Conservation (phyloP, 495 filamentous ascomycete genomes). For the Penicillium daleae region DNA sequence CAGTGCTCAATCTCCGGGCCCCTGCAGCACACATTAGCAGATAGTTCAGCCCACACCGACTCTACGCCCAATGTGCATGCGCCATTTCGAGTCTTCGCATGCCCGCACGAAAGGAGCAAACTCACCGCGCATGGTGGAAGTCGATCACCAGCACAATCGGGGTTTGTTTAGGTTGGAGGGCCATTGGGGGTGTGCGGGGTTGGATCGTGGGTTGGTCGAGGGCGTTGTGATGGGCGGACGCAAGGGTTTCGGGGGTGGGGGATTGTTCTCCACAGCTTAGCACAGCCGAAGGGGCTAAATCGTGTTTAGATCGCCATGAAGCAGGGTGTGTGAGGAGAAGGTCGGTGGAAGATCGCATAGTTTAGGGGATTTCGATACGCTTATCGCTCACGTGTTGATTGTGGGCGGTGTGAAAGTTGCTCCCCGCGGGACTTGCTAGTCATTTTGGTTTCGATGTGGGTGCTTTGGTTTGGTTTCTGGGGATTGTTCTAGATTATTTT, state of each 20-base stretch:
- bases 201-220: not conserved
- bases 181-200: constrained; percentile 35
- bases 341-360: constrained; percentile 19
- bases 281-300: constrained; percentile 15
- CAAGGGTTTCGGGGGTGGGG: constrained; percentile 14
- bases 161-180: constrained; percentile 39
- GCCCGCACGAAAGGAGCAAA: constrained; percentile 3
- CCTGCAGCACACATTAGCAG: constrained; percentile 44
- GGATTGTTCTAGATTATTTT: not conserved
- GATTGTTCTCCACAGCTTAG: constrained; percentile 14
- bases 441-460: not conserved
- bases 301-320: constrained; percentile 20
- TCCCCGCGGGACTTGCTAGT: constrained; percentile 10
- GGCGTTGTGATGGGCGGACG: constrained; percentile 1
- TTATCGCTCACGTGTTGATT: constrained; percentile 37
- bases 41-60: constrained; percentile 5
- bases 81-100: not conserved
- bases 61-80: not conserved
- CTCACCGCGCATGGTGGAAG: constrained; percentile 90
- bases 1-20: constrained; percentile 94
- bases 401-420: constrained; percentile 27
- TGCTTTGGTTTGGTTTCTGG: not conserved
- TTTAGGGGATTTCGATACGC: constrained; percentile 29
- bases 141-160: constrained; percentile 87
- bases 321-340: constrained; percentile 6